Evolutionary conservation across 2,329 filamentous ascomycete species (phyloP).

Genomic region (Ophidiomyces ophidiicola): DNA sequence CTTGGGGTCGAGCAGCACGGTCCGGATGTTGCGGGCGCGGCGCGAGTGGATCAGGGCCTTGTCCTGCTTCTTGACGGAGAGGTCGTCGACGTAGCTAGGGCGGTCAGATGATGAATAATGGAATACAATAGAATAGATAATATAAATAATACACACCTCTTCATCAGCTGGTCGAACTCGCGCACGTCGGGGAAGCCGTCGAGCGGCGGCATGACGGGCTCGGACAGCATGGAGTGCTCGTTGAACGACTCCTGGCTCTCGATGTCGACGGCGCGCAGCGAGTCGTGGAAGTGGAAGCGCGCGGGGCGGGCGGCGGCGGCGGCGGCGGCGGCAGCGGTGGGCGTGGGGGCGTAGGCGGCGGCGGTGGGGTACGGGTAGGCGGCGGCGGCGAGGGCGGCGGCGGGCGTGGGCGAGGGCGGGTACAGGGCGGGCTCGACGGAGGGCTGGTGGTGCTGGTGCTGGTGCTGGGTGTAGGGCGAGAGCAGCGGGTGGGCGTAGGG

Average conservation of each 20-base stretch:
- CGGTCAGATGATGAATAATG: neutral
- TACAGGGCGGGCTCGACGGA: no score
- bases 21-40: conserved; percentile 37
- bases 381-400: no score
- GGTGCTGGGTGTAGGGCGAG: conserved; percentile 27
- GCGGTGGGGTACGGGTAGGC: conserved; percentile 25
- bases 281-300: conserved; percentile 28
- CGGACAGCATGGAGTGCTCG: conserved; percentile 33
- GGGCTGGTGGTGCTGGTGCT: conserved; percentile 24
- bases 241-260: conserved; percentile 36
- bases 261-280: conserved; percentile 27
- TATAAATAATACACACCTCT: conserved; percentile 24
- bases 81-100: conserved; percentile 37
- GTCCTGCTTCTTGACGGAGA: conserved; percentile 42
- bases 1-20: conserved; percentile 38
- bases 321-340: conserved; percentile 23
- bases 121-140: neutral
- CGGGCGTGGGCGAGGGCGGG: conserved; percentile 22
- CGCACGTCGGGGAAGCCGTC: conserved; percentile 36
- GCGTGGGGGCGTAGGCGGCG: conserved; percentile 25
- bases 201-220: conserved; percentile 32
- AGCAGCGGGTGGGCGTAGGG: conserved; percentile 29
- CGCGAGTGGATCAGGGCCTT: conserved; percentile 40
- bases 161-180: conserved; percentile 37
- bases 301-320: no score